Evolutionary conservation across 495 filamentous ascomycete species (phyloP), one percentile per base, ranked within the genome.

Genomic region (Aspergillus coremiiformis): DNA sequence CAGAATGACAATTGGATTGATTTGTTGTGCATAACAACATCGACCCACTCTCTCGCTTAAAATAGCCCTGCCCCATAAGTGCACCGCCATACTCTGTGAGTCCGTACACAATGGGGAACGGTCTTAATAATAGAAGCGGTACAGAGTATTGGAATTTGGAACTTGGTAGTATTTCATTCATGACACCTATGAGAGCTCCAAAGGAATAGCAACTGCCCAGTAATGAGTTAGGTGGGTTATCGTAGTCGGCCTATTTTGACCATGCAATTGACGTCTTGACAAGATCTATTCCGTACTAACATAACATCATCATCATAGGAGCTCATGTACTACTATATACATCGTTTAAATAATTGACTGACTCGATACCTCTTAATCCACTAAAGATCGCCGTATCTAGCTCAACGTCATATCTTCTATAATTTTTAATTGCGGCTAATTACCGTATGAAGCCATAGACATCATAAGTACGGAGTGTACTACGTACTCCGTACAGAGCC

Each of bases 81-180:
- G 44, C 44, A 47, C 44, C 44, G 44, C 44, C 44, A 47, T 47
- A n/a, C n/a, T n/a, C n/a, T n/a, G n/a, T n/a, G n/a, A n/a, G n/a
- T n/a, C n/a, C n/a, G n/a, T n/a, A 47, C 27, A 32, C 21, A 17
- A 35, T 30, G 17, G 29, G 14, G 37, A 41, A 11, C 4, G 1
- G 17, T 41, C 37, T 7, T 41, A 17, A 39, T 21, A 41, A 41
- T 21, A 41, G 19, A 20, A 41, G 15, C 9, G 19, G 11, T 21
- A 2, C n/a, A n/a, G n/a, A n/a, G n/a, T n/a, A n/a, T n/a, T n/a
- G n/a, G n/a, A n/a, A n/a, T n/a, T 19, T 37, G 33, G 33, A 37
- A 37, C 33, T 12, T 37, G 15, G 33, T 12, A 37, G 2, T 37
- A n/a, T n/a, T n/a, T n/a, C n/a, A 37, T 21, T 41, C 8, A 44